phyloP scores from a whole-genome alignment of 2,329 filamentous ascomycete genomes.

The Epichloe uncinata region DNA sequence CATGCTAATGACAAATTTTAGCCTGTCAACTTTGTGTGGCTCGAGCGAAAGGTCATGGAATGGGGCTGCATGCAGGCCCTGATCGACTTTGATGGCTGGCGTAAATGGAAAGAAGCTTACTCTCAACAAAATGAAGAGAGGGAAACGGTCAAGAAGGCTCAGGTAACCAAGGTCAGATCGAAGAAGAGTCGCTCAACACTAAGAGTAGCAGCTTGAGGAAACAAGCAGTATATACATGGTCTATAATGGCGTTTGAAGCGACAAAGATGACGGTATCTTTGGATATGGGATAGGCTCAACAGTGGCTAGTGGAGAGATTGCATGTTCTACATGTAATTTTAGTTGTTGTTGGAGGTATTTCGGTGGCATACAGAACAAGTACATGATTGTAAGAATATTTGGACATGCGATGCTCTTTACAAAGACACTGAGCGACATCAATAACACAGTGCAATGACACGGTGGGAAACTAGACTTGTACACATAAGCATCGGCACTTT shows the following conservation, averaged over 20 bases:
- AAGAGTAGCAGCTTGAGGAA: neutral
- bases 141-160: conserved; percentile 28
- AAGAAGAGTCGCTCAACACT: conserved; percentile 33
- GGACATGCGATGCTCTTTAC: neutral
- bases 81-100: conserved; percentile 97
- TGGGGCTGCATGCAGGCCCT: conserved; percentile 99
- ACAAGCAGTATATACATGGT: neutral
- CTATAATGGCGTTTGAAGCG: neutral
- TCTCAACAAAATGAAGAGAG: conserved; percentile 32
- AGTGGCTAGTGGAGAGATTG: neutral
- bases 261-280: neutral
- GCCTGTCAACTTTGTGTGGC: conserved; percentile 96
- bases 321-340: neutral
- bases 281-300: neutral
- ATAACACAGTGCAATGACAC: neutral
- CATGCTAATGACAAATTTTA: conserved; percentile 23
- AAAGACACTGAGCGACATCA: neutral
- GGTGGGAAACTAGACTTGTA: neutral
- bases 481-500: neutral
- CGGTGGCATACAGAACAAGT: neutral
- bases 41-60: conserved; percentile 95
- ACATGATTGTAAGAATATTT: neutral
- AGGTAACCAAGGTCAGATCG: conserved; percentile 22
- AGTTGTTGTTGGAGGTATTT: neutral
- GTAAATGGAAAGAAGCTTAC: conserved; percentile 81